Percentiles rank a stretch among this genome's conserved stretches.
phyloP scores from a whole-genome alignment of 2,329 filamentous ascomycete genomes.

The Sclerotinia trifoliorum region DNA sequence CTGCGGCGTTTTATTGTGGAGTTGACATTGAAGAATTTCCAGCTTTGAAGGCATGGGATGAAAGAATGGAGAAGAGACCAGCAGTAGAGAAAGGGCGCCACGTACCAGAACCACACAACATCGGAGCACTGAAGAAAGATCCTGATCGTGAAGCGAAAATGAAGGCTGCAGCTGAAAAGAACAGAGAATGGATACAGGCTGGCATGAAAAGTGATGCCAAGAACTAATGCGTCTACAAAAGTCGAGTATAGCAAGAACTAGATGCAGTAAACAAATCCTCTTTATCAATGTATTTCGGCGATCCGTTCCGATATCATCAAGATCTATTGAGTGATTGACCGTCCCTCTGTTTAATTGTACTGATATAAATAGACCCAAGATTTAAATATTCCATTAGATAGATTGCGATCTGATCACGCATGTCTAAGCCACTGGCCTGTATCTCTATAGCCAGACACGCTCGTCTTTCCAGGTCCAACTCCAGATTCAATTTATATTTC shows the following conservation, averaged over 20 bases:
- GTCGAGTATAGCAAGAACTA: not conserved
- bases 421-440: not conserved
- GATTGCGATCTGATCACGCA: not conserved
- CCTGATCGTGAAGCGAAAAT: conserved; percentile 47
- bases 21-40: conserved; percentile 75
- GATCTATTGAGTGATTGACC: not conserved
- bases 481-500: not conserved
- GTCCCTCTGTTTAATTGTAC: not conserved
- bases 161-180: conserved; percentile 54
- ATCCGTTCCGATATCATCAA: not conserved
- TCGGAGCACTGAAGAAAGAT: conserved; percentile 49
- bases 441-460: not conserved
- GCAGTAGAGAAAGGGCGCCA: conserved; percentile 74
- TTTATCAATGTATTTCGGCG: not conserved
- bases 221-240: conserved; percentile 26
- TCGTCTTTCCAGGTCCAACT: not conserved
- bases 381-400: not conserved
- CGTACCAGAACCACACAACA: conserved; percentile 66
- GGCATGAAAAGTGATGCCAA: conserved; percentile 54
- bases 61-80: conserved; percentile 65
- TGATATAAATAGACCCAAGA: not conserved
- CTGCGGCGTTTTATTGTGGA: conserved; percentile 47
- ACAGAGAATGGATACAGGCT: conserved; percentile 63
- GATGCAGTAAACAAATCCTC: no score
- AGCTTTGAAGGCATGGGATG: conserved; percentile 72